Evolutionary conservation across 2,329 filamentous ascomycete species (phyloP).

Genomic region (Chaetomium sp.): DNA sequence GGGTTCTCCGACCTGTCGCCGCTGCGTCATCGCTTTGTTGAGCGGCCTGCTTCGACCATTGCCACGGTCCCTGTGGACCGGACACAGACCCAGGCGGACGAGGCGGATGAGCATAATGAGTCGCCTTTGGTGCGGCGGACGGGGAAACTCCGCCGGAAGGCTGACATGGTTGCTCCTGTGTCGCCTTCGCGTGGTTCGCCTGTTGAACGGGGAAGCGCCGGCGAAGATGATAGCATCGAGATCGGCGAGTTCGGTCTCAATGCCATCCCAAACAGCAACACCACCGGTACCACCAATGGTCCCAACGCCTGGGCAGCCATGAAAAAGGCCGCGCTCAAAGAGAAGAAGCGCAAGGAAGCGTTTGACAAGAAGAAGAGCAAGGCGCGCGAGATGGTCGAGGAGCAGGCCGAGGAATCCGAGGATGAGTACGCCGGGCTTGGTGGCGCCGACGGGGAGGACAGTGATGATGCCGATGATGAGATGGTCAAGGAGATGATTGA

Average conservation of each 20-base stretch:
- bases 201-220: conserved; percentile 32
- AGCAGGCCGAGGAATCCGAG: conserved; percentile 94
- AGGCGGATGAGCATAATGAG: conserved; percentile 39
- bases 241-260: conserved; percentile 33
- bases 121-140: conserved; percentile 61
- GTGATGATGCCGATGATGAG: conserved; percentile 59
- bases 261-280: conserved; percentile 22
- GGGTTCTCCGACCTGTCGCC: conserved; percentile 71
- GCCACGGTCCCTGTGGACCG: conserved; percentile 58
- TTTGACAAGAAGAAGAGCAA: conserved; percentile 84
- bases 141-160: conserved; percentile 43
- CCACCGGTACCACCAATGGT: conserved; percentile 22
- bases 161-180: conserved; percentile 13
- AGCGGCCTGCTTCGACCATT: conserved; percentile 59
- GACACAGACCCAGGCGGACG: conserved; percentile 17
- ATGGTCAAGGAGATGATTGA: conserved; percentile 84
- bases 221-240: conserved; percentile 30
- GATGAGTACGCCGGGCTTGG: conserved; percentile 96
- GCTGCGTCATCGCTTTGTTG: conserved; percentile 59
- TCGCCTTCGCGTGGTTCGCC: conserved; percentile 4
- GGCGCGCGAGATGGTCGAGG: conserved; percentile 80
- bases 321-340: conserved; percentile 55
- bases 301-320: conserved; percentile 61
- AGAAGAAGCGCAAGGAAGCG: conserved; percentile 46
- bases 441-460: conserved; percentile 81